Conservation (phyloP, 176 grass and related monocot genomes). For the Ensete ventricosum region DNA sequence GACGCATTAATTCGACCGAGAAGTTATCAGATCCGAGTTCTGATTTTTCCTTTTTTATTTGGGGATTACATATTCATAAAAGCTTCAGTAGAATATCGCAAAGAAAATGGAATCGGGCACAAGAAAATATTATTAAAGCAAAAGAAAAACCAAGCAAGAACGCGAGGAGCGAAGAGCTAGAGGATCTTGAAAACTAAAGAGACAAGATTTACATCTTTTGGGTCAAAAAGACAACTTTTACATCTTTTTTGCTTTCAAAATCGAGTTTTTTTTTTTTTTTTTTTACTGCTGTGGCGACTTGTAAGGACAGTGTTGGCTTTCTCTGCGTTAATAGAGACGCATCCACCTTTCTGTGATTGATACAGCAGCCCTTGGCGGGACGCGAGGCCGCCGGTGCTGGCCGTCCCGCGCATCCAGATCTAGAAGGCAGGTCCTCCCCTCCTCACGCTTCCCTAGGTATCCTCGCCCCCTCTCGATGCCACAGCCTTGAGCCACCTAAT, state of each 20-base stretch:
- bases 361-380: constrained; percentile 29
- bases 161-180: too few relatives aligned
- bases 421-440: constrained; percentile 14
- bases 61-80: too few relatives aligned
- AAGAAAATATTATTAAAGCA: too few relatives aligned
- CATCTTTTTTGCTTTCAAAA: too few relatives aligned
- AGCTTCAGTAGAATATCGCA: too few relatives aligned
- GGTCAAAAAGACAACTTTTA: too few relatives aligned
- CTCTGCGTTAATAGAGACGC: constrained; percentile 5
- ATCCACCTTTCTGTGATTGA: constrained; percentile 8
- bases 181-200: too few relatives aligned
- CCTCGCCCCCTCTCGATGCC: constrained; percentile 15
- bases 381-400: constrained; percentile 11
- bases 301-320: background rate
- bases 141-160: too few relatives aligned
- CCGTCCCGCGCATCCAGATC: constrained; percentile 27
- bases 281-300: background rate
- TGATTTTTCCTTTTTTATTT: background rate
- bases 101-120: too few relatives aligned
- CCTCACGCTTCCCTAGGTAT: constrained; percentile 6
- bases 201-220: too few relatives aligned
- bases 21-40: background rate
- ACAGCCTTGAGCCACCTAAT: constrained; percentile 7
- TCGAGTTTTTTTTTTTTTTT: background rate
- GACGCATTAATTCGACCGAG: background rate